Conservation (phyloP, 2,329 filamentous ascomycete species). For the Aplosporella prunicola region DNA sequence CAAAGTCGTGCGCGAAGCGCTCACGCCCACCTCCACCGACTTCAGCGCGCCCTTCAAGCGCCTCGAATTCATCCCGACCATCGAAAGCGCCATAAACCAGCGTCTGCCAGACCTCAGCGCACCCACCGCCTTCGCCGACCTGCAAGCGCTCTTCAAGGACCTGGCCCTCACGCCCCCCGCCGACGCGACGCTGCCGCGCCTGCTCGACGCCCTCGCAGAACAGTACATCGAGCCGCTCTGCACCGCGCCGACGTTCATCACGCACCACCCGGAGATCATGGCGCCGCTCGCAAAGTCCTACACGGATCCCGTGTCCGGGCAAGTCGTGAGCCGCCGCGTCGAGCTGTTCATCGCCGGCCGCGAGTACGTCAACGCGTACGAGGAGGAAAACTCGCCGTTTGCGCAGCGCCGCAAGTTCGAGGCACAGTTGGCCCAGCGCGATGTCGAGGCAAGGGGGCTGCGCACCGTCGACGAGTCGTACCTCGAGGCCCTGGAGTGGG, state of each 20-base stretch:
- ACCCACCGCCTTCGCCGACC: constrained; percentile 46
- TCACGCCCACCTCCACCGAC: too few species aligned
- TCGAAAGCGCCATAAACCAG: constrained; percentile 59
- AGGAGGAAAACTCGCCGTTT: constrained; percentile 91
- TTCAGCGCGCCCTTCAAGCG: constrained; percentile 49
- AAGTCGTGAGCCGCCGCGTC: constrained; percentile 69
- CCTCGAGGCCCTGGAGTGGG: constrained; percentile 73
- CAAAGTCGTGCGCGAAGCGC: constrained; percentile 21
- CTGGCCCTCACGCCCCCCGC: constrained; percentile 41
- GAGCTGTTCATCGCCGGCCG: constrained; percentile 74
- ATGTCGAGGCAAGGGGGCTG: constrained; percentile 33
- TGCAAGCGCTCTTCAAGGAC: constrained; percentile 47
- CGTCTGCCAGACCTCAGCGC: constrained; percentile 48
- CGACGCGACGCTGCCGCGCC: constrained; percentile 51
- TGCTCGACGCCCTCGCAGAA: constrained; percentile 74
- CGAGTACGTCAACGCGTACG: constrained; percentile 93
- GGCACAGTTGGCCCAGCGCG: constrained; percentile 39
- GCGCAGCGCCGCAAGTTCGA: constrained; percentile 78
- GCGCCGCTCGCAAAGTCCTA: constrained; percentile 88
- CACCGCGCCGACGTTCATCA: constrained; percentile 68
- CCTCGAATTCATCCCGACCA: constrained; percentile 71
- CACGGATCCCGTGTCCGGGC: constrained; percentile 53
- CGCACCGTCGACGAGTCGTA: constrained; percentile 66
- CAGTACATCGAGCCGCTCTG: constrained; percentile 72
- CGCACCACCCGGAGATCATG: constrained; percentile 80